These are phyloP conservation scores for Salpingoeca rosetta DNA, from an alignment of 78 protist species.

Conservation along the genomic window DNA sequence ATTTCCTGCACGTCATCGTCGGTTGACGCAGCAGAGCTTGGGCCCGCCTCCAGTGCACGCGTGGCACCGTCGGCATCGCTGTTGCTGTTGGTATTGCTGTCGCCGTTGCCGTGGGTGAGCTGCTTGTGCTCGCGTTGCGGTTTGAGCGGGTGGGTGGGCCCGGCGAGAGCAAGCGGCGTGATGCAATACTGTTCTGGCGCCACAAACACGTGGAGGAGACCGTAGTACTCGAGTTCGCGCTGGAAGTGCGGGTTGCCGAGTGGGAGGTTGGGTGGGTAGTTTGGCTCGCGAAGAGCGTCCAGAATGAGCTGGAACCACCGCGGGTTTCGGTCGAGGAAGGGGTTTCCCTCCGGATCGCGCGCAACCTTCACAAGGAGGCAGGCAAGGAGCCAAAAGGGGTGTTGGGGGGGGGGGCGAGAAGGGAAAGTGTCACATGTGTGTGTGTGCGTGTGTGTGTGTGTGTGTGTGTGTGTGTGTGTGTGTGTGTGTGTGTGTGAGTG, in stretches of 20 bases:
- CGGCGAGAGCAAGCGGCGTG: not conserved
- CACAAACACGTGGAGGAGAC: not conserved
- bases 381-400: not conserved
- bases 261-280: not conserved
- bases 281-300: not conserved
- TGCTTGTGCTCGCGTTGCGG: not conserved
- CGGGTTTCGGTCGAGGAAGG: not conserved
- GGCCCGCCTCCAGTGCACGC: too few relatives aligned
- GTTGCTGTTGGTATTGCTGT: not conserved
- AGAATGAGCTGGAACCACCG: not conserved
- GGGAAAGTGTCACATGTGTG: too few relatives aligned
- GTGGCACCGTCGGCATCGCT: not conserved
- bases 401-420: too few relatives aligned
- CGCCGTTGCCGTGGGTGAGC: not conserved
- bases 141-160: not conserved
- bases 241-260: not conserved
- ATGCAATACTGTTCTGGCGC: not conserved
- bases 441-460: too few relatives aligned
- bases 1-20: not conserved
- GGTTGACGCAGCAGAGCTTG: not conserved
- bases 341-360: not conserved
- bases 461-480: not conserved
- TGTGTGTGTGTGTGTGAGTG: not conserved
- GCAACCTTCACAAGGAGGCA: not conserved
- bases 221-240: not conserved